Conservation (phyloP, 257 asterid genomes). For the Forsythia suspensa region DNA sequence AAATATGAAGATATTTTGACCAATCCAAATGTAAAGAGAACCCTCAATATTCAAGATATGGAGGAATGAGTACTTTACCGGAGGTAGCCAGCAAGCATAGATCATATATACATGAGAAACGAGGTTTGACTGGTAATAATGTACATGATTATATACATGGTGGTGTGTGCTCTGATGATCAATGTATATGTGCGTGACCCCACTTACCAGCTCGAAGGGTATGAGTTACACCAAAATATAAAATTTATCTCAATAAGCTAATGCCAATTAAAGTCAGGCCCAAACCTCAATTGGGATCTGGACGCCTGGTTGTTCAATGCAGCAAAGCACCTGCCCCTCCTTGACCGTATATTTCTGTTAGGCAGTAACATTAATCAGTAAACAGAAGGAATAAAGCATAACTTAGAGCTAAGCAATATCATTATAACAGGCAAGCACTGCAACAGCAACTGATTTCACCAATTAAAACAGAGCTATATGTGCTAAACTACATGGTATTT, state of each 20-base stretch:
- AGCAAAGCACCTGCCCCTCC: constrained; percentile 72
- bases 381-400: constrained; percentile 10
- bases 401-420: neutral
- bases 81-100: neutral
- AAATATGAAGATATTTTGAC: neutral
- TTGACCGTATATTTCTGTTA: constrained; percentile 77
- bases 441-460: neutral
- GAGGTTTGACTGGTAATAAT: neutral
- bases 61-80: neutral
- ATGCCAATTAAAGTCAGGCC: neutral
- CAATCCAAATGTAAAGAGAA: neutral
- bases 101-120: neutral
- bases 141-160: neutral
- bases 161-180: neutral
- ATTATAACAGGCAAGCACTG: neutral
- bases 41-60: neutral
- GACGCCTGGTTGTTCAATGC: no score
- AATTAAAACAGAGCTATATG: neutral
- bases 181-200: neutral
- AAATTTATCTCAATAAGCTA: neutral
- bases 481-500: neutral
- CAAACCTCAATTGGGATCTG: no score
- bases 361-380: constrained; percentile 16
- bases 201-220: neutral
- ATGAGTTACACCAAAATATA: neutral